Percentiles rank a stretch among this genome's conserved stretches.
These are phyloP conservation scores for Caulochytrium protostelioides DNA, from an alignment of 371 early-diverging fungal genomes.

Conservation along the genomic window DNA sequence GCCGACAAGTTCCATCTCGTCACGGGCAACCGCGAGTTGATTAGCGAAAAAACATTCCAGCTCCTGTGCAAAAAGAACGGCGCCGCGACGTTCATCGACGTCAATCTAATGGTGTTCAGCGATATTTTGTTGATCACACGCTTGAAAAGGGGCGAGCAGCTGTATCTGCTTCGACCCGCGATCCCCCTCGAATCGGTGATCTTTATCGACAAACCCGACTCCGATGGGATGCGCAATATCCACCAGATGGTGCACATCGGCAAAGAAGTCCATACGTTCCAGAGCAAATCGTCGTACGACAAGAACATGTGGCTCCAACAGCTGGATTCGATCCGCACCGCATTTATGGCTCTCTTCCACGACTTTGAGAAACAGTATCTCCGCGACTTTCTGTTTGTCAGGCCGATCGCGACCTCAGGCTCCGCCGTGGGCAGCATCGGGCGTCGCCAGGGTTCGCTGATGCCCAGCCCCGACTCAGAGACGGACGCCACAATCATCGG, in stretches of 20 bases:
- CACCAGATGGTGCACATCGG: slow-evolving; percentile 20
- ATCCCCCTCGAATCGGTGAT: slow-evolving; percentile 18
- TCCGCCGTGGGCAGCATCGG: too few species aligned
- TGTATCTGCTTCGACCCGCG: slow-evolving; percentile 14
- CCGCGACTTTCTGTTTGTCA: too few species aligned
- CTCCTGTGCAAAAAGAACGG: slow-evolving; percentile 10
- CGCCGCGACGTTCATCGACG: slow-evolving; percentile 9
- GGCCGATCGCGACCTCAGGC: too few species aligned
- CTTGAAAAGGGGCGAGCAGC: slow-evolving; percentile 10
- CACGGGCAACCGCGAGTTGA: slow-evolving; percentile 16
- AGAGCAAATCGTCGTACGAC: slow-evolving; percentile 12
- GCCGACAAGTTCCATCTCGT: slow-evolving; percentile 16
- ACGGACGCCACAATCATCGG: too few species aligned
- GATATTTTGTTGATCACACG: slow-evolving; percentile 14
- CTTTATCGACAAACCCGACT: slow-evolving; percentile 15
- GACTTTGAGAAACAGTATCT: slow-evolving; percentile 7
- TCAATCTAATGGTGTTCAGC: slow-evolving; percentile 16
- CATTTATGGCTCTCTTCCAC: slow-evolving; percentile 6
- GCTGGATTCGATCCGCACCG: slow-evolving; percentile 11
- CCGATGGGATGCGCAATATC: slow-evolving; percentile 7
- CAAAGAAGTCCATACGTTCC: slow-evolving; percentile 14
- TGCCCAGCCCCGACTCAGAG: too few species aligned
- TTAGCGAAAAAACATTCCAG: slow-evolving; percentile 15
- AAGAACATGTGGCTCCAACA: slow-evolving; percentile 19
- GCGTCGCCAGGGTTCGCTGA: too few species aligned